Conservation (phyloP, 768 basidiomycete genomes). For the Boletus sp. region DNA sequence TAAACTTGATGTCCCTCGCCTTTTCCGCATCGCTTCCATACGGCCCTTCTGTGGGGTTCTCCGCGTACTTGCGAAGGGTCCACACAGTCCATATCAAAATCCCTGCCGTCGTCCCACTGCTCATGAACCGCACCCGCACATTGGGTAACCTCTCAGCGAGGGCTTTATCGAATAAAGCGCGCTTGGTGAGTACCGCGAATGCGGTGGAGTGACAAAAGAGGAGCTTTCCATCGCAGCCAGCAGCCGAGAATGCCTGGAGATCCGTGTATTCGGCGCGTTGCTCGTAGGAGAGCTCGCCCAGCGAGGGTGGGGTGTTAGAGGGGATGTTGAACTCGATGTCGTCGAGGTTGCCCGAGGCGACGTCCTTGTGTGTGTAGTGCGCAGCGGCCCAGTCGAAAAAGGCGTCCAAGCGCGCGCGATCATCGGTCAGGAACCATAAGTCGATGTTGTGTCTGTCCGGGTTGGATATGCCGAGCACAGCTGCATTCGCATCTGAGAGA, state of each 20-base stretch:
- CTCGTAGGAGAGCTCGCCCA: slow-evolving; percentile 10
- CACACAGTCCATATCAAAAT: slow-evolving; percentile 9
- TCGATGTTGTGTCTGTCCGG: not conserved
- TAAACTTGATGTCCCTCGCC: slow-evolving; percentile 18
- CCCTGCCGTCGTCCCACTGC: slow-evolving; percentile 12
- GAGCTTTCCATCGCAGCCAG: slow-evolving; percentile 15
- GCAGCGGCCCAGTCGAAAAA: slow-evolving; percentile 17
- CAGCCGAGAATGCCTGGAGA: not conserved
- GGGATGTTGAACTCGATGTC: slow-evolving; percentile 16
- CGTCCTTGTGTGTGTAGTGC: slow-evolving; percentile 15
- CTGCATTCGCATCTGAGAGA: slow-evolving; percentile 7
- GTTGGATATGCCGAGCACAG: slow-evolving; percentile 8
- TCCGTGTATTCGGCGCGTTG: slow-evolving; percentile 13
- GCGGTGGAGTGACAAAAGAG: slow-evolving; percentile 5
- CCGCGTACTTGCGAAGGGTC: slow-evolving; percentile 7
- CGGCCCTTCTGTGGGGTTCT: not conserved
- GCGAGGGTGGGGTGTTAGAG: slow-evolving; percentile 7
- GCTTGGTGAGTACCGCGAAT: slow-evolving; percentile 9
- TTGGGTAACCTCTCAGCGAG: slow-evolving; percentile 5
- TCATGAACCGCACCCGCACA: slow-evolving; percentile 20
- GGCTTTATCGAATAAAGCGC: slow-evolving; percentile 17
- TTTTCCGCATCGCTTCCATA: slow-evolving; percentile 18
- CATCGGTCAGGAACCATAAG: slow-evolving; percentile 1
- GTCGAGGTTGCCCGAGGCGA: slow-evolving; percentile 12
- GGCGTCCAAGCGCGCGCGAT: slow-evolving; percentile 9